phyloP scores from a whole-genome alignment of 192 early-diverging fungal species.

The Backusella mclennaniae region DNA sequence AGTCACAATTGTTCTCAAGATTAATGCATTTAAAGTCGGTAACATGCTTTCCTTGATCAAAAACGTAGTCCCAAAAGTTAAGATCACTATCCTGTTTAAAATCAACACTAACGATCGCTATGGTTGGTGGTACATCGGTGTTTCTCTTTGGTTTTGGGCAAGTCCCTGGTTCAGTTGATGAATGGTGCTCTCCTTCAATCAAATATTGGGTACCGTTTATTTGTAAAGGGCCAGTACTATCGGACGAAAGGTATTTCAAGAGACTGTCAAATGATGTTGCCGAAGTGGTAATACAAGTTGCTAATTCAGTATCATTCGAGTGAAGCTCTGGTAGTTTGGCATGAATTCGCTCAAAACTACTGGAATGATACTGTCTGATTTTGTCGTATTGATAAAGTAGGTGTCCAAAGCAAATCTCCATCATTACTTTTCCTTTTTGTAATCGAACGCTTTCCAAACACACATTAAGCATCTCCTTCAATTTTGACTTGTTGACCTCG shows the following conservation, averaged over 20 bases:
- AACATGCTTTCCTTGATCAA: neutral
- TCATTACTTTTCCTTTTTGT: neutral
- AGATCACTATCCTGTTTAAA: neutral
- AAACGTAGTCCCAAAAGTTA: neutral
- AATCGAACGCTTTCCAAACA: neutral
- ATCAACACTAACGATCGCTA: neutral
- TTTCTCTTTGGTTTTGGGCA: neutral
- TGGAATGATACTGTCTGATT: neutral
- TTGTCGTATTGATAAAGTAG: neutral
- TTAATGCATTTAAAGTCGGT: neutral
- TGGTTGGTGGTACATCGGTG: neutral
- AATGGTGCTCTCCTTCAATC: neutral
- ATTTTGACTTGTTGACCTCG: neutral
- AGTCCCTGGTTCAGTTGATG: neutral
- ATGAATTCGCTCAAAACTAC: neutral
- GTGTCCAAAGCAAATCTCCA: neutral
- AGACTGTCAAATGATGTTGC: neutral
- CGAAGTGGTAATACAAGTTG: neutral
- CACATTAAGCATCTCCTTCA: neutral
- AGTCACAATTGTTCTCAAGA: neutral
- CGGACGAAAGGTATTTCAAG: neutral
- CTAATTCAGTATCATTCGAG: neutral
- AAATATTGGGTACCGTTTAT: neutral
- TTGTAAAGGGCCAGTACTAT: neutral
- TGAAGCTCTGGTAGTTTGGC: neutral